A percentile compares a stretch with the other conserved stretches of the same genome.
Conservation (phyloP, 495 filamentous ascomycete species). For the Penicillium manginii region DNA sequence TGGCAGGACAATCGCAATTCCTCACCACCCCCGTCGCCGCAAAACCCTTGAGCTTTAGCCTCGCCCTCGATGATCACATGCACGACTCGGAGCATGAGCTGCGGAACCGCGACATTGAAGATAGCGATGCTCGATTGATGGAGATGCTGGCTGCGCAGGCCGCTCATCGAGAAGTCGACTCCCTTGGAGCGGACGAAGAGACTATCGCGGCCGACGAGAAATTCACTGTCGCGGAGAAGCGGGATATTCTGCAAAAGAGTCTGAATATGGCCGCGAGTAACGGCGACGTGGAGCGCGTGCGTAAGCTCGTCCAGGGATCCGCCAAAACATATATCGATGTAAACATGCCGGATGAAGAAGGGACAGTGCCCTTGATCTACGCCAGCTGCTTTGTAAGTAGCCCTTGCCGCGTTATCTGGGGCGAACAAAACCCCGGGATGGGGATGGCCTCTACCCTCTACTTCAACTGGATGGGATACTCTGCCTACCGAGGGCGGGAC, state of each 20-base stretch:
- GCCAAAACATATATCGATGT: constrained; percentile 81
- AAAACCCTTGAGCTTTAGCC: constrained; percentile 81
- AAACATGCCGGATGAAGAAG: constrained; percentile 91
- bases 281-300: constrained; percentile 83
- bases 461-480: background rate
- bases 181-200: constrained; percentile 76
- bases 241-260: constrained; percentile 76
- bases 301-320: constrained; percentile 73
- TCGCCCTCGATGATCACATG: constrained; percentile 74
- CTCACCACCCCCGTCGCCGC: constrained; percentile 82
- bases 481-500: background rate
- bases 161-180: constrained; percentile 72
- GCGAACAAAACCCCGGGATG: background rate
- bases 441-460: background rate
- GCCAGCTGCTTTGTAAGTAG: constrained; percentile 94
- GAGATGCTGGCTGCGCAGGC: constrained; percentile 97
- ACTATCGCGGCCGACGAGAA: constrained; percentile 73
- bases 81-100: constrained; percentile 48
- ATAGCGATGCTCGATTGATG: constrained; percentile 86
- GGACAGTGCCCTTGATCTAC: constrained; percentile 93
- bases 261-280: constrained; percentile 97
- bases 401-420: constrained; percentile 9
- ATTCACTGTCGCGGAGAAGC: constrained; percentile 77
- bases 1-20: constrained; percentile 89
- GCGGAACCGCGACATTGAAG: constrained; percentile 56